Evolutionary conservation across 768 basidiomycete species (phyloP), one percentile per base, ranked within the genome.

Genomic region (Phallus indusiatus): DNA sequence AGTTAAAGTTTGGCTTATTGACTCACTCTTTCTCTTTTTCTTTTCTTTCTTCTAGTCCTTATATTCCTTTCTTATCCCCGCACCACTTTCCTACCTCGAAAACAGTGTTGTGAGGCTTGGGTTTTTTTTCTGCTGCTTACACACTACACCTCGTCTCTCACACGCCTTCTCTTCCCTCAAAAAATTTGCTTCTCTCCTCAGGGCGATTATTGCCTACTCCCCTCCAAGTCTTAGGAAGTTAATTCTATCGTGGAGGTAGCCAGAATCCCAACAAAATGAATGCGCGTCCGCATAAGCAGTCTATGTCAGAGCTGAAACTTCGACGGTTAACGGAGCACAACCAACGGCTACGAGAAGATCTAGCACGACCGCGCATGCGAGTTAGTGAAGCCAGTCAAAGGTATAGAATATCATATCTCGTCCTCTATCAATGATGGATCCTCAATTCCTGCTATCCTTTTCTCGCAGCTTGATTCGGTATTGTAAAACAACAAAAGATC

Each of bases 241-340:
- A 42, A 10, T 16, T 14, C n/a, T 42, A 42, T 42, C 42, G 42
- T 42, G 28, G 28, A n/a, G n/a, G 4, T 28, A 28, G 7, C n/a
- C 28, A 28, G 28, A 28, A 51, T 51, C 34, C 35, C 53, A 17
- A 64, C 28, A 28, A 59, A 47, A 68, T 68, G 67, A 67, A 65
- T 54, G 54, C 61, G 51, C 66, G 76, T 53, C 74, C 74, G 9
- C 73, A 72, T 62, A 77, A 77, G 81, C 93, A 94, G 81, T 90
- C 91, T 67, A 95, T 97, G 92, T 90, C 90, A 53, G 94, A 96
- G 81, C 88, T 96, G 69, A 96, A 95, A 81, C 85, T 96, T 63
- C 84, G 94, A 37, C 80, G 94, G 46, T 76, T 97, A 69, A 89
- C 86, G 54, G 94, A 97, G 74, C 93, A 96, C 75, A 97, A 95